phyloP scores from a whole-genome alignment of 306 rosid species.

The Cercis canadensis region DNA sequence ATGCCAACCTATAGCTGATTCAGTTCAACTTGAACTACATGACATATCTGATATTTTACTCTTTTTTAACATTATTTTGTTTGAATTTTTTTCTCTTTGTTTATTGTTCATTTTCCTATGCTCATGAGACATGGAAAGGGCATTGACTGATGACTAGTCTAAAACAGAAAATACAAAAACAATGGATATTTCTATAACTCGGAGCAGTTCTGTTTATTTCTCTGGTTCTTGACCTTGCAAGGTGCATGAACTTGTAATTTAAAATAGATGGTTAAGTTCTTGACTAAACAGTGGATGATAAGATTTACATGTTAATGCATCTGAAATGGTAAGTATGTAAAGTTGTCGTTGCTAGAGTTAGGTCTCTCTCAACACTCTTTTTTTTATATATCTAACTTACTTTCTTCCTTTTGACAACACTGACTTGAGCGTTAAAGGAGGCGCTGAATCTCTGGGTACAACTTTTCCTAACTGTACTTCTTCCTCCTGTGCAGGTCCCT shows the following conservation, averaged over 20 bases:
- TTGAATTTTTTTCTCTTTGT: slow-evolving; percentile 1
- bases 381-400: no score
- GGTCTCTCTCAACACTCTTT: no score
- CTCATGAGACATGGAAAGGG: slow-evolving; percentile 15
- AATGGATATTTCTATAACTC: neutral
- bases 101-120: slow-evolving; percentile 17
- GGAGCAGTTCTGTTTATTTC: slow-evolving; percentile 21
- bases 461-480: no score
- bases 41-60: slow-evolving; percentile 15
- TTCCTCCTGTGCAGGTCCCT: no score
- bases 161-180: neutral
- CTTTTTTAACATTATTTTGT: no score
- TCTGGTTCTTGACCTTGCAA: slow-evolving; percentile 5
- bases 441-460: no score
- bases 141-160: slow-evolving; percentile 34
- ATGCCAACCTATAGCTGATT: slow-evolving; percentile 44
- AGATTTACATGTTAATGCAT: slow-evolving; percentile 1
- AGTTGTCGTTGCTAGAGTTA: no score
- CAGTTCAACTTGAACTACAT: slow-evolving; percentile 21
- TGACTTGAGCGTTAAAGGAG: no score
- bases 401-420: no score
- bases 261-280: neutral
- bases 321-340: neutral
- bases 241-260: slow-evolving; percentile 14
- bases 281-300: neutral